Conservation (phyloP, 1,139 yeast species). For the Dujonia santamariae region DNA sequence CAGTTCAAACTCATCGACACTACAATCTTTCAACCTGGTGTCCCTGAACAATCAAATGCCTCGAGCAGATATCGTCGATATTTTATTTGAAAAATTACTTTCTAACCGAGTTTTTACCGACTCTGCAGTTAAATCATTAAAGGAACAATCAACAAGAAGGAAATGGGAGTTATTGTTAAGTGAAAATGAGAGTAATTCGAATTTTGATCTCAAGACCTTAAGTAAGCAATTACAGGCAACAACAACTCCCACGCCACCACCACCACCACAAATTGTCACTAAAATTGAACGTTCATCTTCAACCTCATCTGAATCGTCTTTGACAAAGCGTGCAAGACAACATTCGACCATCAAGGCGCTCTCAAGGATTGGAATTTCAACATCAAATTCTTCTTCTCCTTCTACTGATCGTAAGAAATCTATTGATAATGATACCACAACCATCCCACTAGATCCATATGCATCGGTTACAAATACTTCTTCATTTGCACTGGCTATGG, state of each 20-base stretch:
- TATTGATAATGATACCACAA: constrained; percentile 1
- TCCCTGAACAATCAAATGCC: constrained; percentile 35
- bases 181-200: constrained; percentile 38
- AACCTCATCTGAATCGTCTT: not conserved
- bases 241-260: not conserved
- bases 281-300: constrained; percentile 1
- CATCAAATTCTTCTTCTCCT: no score
- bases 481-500: not conserved
- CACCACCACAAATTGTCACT: constrained; percentile 2
- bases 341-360: constrained; percentile 2
- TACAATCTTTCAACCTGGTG: constrained; percentile 2
- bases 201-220: constrained; percentile 29
- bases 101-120: constrained; percentile 38
- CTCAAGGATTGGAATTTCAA: constrained; percentile 1
- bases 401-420: constrained; percentile 3
- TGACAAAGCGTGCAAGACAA: not conserved
- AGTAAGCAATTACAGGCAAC: constrained; percentile 2
- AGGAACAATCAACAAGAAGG: constrained; percentile 32
- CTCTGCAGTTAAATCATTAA: constrained; percentile 28
- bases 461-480: not conserved
- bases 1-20: not conserved
- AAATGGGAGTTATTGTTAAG: constrained; percentile 47
- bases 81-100: constrained; percentile 36
- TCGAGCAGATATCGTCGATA: constrained; percentile 32
- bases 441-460: no score